Conservation (phyloP, 129 eudicot genomes). For the Daucus carota region DH1_v3.0 NC_030388.2:31818001-31818500, state of each 20-base stretch:
- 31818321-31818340: slow-evolving; percentile 18
- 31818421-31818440: not conserved
- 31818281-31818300: slow-evolving; percentile 20
- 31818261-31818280: slow-evolving; percentile 3
- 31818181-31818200: slow-evolving; percentile 99
- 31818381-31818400: not conserved
- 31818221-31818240: slow-evolving; percentile 83
- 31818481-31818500: not conserved
- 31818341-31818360: slow-evolving; percentile 10
- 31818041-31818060: slow-evolving; percentile 82
- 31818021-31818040: slow-evolving; percentile 86
- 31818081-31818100: slow-evolving; percentile 74
- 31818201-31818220: slow-evolving; percentile 87
- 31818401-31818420: not conserved
- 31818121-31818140: slow-evolving; percentile 91
- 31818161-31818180: slow-evolving; percentile 98
- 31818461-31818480: slow-evolving; percentile 8
- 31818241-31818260: slow-evolving; percentile 24
- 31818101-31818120: slow-evolving; percentile 97
- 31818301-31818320: slow-evolving; percentile 31
- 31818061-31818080: slow-evolving; percentile 69
- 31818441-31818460: not conserved
- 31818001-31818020: slow-evolving; percentile 95
- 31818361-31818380: slow-evolving; percentile 8
- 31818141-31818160: slow-evolving; percentile 87